These are phyloP conservation scores for Dispira simplex DNA, from an alignment of 192 early-diverging fungal species.

Conservation along the genomic window DNA sequence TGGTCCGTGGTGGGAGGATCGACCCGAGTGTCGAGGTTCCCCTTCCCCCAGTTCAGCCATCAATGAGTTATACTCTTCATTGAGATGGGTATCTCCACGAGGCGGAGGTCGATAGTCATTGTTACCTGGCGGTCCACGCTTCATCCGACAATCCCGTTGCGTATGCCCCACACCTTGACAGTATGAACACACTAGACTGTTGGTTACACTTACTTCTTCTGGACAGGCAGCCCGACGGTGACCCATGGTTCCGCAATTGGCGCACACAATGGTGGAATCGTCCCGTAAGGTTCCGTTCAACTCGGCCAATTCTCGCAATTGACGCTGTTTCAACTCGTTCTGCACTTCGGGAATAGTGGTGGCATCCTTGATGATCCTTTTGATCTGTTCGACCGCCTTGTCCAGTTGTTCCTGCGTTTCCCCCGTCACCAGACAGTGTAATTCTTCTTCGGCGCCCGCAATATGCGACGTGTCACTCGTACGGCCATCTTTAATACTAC, in stretches of 20 bases:
- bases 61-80: constrained; percentile 77
- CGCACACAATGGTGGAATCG: constrained; percentile 68
- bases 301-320: constrained; percentile 85
- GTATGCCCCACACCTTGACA: constrained; percentile 86
- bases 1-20: neutral
- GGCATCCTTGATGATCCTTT: constrained; percentile 86
- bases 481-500: constrained; percentile 93
- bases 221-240: constrained; percentile 89
- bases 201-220: constrained; percentile 72
- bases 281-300: constrained; percentile 94
- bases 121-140: constrained; percentile 49
- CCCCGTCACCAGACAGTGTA: constrained; percentile 85
- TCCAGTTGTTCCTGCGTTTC: constrained; percentile 80
- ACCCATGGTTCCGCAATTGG: constrained; percentile 81
- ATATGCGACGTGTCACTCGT: constrained; percentile 42
- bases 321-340: constrained; percentile 89
- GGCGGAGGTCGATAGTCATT: constrained; percentile 49
- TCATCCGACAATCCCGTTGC: constrained; percentile 79
- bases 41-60: constrained; percentile 88
- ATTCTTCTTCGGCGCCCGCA: constrained; percentile 52
- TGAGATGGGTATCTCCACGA: constrained; percentile 75
- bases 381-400: constrained; percentile 69
- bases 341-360: constrained; percentile 88
- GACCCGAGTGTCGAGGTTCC: constrained; percentile 14
- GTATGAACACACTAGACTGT: constrained; percentile 74